Conservation (phyloP, 2,329 filamentous ascomycete genomes). For the Apiospora rasikravindrae region DNA sequence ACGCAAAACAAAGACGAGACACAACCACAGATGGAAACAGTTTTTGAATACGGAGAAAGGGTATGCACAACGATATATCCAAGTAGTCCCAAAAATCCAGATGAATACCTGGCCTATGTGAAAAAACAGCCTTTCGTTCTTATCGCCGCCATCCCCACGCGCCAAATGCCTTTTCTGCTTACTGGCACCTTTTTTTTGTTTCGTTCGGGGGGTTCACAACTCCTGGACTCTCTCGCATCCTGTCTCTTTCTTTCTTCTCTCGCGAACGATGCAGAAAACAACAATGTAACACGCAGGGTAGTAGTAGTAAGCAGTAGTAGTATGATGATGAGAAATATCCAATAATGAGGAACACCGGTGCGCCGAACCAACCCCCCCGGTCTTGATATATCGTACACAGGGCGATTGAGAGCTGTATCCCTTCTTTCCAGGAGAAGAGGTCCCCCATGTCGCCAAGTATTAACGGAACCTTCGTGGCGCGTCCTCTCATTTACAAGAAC, state of each 20-base stretch:
- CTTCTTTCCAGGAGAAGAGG: slow-evolving; percentile 9
- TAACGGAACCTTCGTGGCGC: slow-evolving; percentile 15
- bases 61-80: slow-evolving; percentile 20
- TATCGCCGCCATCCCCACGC: slow-evolving; percentile 1
- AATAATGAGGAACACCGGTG: slow-evolving; percentile 15
- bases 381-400: slow-evolving; percentile 22
- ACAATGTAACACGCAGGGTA: not conserved
- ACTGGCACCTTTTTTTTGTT: not conserved
- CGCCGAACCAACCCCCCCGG: slow-evolving; percentile 12
- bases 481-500: slow-evolving; percentile 16
- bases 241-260: not conserved
- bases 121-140: slow-evolving; percentile 3
- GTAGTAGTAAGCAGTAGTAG: not conserved
- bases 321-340: slow-evolving; percentile 10
- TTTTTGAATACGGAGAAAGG: slow-evolving; percentile 14
- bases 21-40: not conserved
- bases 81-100: slow-evolving; percentile 1
- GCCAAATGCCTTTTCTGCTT: not conserved
- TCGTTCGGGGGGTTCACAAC: not conserved
- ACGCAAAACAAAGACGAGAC: not conserved
- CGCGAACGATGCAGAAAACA: slow-evolving; percentile 9
- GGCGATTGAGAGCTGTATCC: not conserved
- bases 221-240: not conserved
- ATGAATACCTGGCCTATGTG: slow-evolving; percentile 13
- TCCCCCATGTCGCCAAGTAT: slow-evolving; percentile 1